Base-by-base conservation (phyloP, 352 stramenopile genomes). In the Pelagophyceae sp. region DNA sequence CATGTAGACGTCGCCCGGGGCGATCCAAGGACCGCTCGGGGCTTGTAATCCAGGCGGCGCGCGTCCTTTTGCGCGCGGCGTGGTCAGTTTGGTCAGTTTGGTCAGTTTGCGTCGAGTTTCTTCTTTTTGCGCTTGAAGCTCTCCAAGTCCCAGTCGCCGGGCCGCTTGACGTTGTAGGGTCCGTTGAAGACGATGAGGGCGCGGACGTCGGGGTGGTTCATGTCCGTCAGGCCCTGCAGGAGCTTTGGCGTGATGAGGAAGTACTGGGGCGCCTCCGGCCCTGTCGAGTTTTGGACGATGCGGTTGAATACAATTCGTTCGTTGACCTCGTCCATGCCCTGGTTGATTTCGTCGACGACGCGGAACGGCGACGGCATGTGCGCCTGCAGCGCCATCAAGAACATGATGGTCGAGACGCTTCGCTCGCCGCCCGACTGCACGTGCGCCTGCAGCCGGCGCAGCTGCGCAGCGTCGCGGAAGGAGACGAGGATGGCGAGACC, bases 261-360 rank as follows among this genome's bases (percentile, higher is more conserved):
- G 80, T 94, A 95, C 79, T 96, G 91, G 38, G 79, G 79, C 29
- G 64, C 64, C 19, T 25, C 35, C 35, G 82, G 72, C 50, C 79
- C 75, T 23, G 83, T 88, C 0, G 85, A 92, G 65, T 92, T 93
- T 37, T 81, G 78, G 40, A 94, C 85, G 78, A 95, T 90, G 29
- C 89, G 83, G 54, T 88, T 88, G 71, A 95, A 92, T 0, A 95
- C 88, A 2, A 92, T 79, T 38, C 91, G 85, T 80, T 96, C 91
- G 81, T 96, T 95, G 0, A 86, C 79, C 61, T 92, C 87, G 80
- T 96, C 90, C 75, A 96, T 87, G 64, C 91, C 91, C 83, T 96
- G 90, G 77, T 96, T 96, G 79, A 96, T 95, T 81, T 96, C 91
- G 80, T 96, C 90, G 15, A 96, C 90, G 38, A 93, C 92, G 61